Conservation (phyloP, 139 green algal genomes). For the Chlorella vulgaris region DNA sequence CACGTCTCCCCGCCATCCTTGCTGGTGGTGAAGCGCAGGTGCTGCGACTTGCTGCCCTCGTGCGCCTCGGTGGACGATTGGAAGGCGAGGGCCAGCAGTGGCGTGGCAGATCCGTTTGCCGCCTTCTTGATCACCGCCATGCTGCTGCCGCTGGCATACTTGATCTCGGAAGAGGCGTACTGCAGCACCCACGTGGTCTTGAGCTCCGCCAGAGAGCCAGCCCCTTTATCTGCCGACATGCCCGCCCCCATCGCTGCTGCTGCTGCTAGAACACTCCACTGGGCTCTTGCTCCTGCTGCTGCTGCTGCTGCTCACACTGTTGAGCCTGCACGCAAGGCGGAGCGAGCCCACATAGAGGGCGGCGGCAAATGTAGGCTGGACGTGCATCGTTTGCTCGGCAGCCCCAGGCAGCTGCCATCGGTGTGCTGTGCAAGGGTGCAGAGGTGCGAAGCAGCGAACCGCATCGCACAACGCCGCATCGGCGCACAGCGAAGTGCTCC, state of each 20-base stretch:
- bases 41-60: slow-evolving; percentile 33
- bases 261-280: too few relatives aligned
- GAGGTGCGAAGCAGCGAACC: too few relatives aligned
- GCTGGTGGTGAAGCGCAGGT: slow-evolving; percentile 30
- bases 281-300: background rate
- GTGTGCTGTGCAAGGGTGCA: too few relatives aligned
- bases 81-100: slow-evolving; percentile 34
- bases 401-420: too few relatives aligned
- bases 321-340: background rate
- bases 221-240: background rate
- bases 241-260: slow-evolving; percentile 8
- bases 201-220: slow-evolving; percentile 5
- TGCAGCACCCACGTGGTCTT: slow-evolving; percentile 5
- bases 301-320: background rate
- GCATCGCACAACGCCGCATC: too few relatives aligned
- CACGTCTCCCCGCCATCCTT: slow-evolving; percentile 41
- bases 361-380: too few relatives aligned
- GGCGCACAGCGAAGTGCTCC: too few relatives aligned
- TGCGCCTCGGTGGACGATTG: slow-evolving; percentile 19
- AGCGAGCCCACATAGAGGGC: too few relatives aligned
- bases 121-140: slow-evolving; percentile 8
- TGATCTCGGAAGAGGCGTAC: slow-evolving; percentile 6
- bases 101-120: background rate
- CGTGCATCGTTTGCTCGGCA: too few relatives aligned
- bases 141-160: slow-evolving; percentile 30